Evolutionary conservation across 2,329 filamentous ascomycete genomes (phyloP).

Genomic region (Claviceps quebecensis): DNA sequence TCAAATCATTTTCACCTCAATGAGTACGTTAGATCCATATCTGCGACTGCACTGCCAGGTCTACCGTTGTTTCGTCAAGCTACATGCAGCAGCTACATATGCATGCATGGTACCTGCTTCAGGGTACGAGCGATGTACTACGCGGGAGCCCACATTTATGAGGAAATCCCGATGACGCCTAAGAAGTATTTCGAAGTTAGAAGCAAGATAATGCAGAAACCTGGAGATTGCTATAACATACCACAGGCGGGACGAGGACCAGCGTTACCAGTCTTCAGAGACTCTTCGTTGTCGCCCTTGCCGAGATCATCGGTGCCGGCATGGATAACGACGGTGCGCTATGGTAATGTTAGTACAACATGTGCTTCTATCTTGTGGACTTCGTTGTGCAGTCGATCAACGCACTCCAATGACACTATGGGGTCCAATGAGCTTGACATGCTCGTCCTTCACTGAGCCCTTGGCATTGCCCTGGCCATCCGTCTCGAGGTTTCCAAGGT

Average conservation of each 20-base stretch:
- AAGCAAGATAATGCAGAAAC: neutral
- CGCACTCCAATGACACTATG: constrained; percentile 86
- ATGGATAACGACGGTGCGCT: constrained; percentile 94
- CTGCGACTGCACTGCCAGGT: neutral
- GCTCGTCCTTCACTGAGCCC: constrained; percentile 65
- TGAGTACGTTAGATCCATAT: too few species aligned
- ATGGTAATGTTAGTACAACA: constrained; percentile 5
- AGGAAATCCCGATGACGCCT: constrained; percentile 83
- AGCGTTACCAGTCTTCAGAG: constrained; percentile 96
- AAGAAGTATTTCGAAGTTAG: constrained; percentile 7
- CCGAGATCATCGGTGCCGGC: constrained; percentile 93
- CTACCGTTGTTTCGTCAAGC: neutral
- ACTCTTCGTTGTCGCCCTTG: constrained; percentile 82
- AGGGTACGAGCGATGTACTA: neutral
- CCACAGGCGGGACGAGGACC: constrained; percentile 88
- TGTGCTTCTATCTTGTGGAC: too few species aligned
- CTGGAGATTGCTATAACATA: constrained; percentile 28
- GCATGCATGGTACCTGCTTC: neutral
- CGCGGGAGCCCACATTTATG: constrained; percentile 31
- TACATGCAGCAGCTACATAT: neutral
- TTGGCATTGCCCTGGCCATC: constrained; percentile 83
- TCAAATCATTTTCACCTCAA: too few species aligned
- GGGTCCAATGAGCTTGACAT: constrained; percentile 90
- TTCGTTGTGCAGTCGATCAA: constrained; percentile 4
- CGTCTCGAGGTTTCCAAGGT: constrained; percentile 94